Percentiles rank a stretch among this genome's conserved stretches.
Evolutionary conservation across 495 filamentous ascomycete genomes (phyloP).

Genomic region (Glonium stellatum): DNA sequence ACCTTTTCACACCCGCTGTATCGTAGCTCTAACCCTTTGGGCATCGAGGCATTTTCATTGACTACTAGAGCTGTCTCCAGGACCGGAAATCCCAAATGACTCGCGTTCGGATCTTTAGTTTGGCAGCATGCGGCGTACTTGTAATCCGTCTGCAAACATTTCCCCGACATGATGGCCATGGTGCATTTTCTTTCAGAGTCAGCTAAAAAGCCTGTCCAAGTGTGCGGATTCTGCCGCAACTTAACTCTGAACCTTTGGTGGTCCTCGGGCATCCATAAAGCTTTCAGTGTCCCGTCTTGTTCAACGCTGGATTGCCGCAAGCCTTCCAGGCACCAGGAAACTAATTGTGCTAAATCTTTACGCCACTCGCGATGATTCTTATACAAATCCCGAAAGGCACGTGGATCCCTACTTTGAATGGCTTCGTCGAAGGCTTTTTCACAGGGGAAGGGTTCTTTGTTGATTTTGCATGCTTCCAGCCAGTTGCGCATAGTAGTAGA

Average conservation of each 20-base stretch:
- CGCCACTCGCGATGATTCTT: slow-evolving; percentile 11
- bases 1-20: slow-evolving; percentile 1
- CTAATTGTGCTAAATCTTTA: slow-evolving; percentile 6
- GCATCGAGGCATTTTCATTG: slow-evolving; percentile 5
- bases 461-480: slow-evolving; percentile 10
- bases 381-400: slow-evolving; percentile 11
- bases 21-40: slow-evolving; percentile 1
- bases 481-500: slow-evolving; percentile 12
- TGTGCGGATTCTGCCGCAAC: slow-evolving; percentile 6
- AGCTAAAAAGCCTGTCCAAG: slow-evolving; percentile 9
- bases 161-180: slow-evolving; percentile 8
- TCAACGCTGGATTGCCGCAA: slow-evolving; percentile 7
- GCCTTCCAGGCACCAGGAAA: slow-evolving; percentile 16
- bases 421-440: slow-evolving; percentile 14
- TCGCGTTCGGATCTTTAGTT: not conserved
- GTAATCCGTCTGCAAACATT: slow-evolving; percentile 10
- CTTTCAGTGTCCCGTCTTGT: slow-evolving; percentile 2
- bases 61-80: slow-evolving; percentile 11
- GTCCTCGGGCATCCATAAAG: slow-evolving; percentile 6
- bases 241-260: slow-evolving; percentile 9
- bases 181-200: slow-evolving; percentile 6
- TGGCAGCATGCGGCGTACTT: slow-evolving; percentile 7
- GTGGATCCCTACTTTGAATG: slow-evolving; percentile 3
- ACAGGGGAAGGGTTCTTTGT: not conserved
- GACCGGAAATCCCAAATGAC: not conserved